Evolutionary conservation across 2,329 filamentous ascomycete species (phyloP), one percentile per base, ranked within the genome.

Genomic region (Paracorniculantispora psalliotae): DNA sequence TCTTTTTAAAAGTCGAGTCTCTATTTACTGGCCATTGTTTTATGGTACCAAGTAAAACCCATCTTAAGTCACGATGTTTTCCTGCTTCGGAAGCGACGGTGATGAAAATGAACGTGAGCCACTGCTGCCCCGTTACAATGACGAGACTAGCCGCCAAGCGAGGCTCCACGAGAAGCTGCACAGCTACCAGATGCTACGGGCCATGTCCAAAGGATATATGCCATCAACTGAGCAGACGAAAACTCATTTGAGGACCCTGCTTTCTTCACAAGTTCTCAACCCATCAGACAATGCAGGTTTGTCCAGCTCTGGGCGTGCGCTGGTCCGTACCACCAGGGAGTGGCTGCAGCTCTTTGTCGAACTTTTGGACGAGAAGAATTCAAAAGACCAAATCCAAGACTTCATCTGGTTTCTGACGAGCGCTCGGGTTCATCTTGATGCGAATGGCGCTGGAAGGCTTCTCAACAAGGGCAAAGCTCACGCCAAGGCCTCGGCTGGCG

Each of bases 131-230:
- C 87, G 86, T 67, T 94, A 94, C 79, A 80, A 86, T 67, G 88
- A 96, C 72, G 90, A 94, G 67, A 96, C 92, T 1, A 76, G 80
- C 33, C 77, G 92, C 57, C 90, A 96, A 80, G 81, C 86, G 50
- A 80, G 86, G 67, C 81, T 96, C 60, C 90, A 93, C 68, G 86
- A 93, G 72, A 97, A 96, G 79, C 82, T 97, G 61, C 93, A 96
- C 75, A 88, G 88, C 26, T 97, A 96, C 70, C 91, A 96, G 78
- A 96, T 96, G 88, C 71, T 92, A 28, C 84, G 90, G 56, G 93
- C 93, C 57, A 72, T 97, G 10, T 83, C 84, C 1, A 84, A 90
- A 67, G 93, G 93, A 6, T 97, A 87, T 73, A 92, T 97, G 89
- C 93, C 93, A 49, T 94, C 91, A 6, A 97, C 90, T 12, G 88